Evolutionary conservation across 352 stramenopile genomes (phyloP), one percentile per base, ranked within the genome.

Genomic region (Pythium plurisporium): DNA sequence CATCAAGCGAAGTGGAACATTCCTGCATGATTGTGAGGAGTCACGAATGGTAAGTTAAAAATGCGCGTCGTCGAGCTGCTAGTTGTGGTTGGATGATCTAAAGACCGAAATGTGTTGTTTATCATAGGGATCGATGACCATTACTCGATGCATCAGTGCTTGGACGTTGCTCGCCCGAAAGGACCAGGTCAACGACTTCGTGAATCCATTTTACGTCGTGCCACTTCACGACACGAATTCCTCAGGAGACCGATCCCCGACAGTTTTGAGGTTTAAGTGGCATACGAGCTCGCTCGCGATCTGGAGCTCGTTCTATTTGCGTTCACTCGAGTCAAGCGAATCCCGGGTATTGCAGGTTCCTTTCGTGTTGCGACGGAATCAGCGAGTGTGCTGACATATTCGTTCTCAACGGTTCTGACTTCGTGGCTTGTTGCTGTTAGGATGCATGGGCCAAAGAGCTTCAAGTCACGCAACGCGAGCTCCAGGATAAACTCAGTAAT

Each of bases 11-110:
- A 99, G 98, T 68, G 96, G 96, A 2, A 99, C 91, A 1, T 97
- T 99, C 59, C 72, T 99, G 31, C 97, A 96, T 62, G 95, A 99
- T 76, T 98, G 84, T 54, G 96, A 98, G 62, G 83, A 91, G 59
- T 78, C 93, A 60, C 82, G 87, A 46, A 76, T 89, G 64, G 79
- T 89, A 55, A 33, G 79, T 68, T 11, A 6, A 31, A 29, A 5
- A 17, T 22, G 12, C 14, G 10, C 19, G 10, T 22, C 23, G 10
- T 22, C 9, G 12, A 40, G 10, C 20, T 34, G 5, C 29, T 19
- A 46, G 31, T 8, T 20, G 17, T 20, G 17, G 19, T 30, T 31
- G 2, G 26, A 5, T 19, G 26, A 49, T 14, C 34, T 55, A 19
- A 37, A 10, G 5, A 6, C 34, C 34, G n/a, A 19, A 17, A 11